phyloP scores from a whole-genome alignment of 208 protist species.

The Phytomonas serpens region DNA sequence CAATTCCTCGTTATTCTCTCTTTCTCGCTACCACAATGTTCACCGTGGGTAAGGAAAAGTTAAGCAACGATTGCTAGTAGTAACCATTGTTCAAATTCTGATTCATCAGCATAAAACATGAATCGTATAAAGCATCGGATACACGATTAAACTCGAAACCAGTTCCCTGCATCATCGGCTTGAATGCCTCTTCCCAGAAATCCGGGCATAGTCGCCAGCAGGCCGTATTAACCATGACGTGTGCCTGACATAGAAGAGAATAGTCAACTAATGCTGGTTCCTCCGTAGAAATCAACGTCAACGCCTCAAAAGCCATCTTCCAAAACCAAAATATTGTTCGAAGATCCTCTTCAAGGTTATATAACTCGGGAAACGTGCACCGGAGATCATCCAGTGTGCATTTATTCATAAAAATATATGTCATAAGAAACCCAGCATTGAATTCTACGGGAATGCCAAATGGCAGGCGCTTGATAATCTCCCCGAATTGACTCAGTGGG shows the following conservation, averaged over 20 bases:
- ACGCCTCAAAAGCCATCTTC: slow-evolving; percentile 45
- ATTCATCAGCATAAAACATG: neutral
- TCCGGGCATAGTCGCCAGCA: slow-evolving; percentile 30
- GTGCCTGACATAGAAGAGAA: slow-evolving; percentile 24
- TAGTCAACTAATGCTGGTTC: slow-evolving; percentile 19
- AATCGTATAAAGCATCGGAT: neutral
- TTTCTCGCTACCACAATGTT: neutral
- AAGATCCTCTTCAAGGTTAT: slow-evolving; percentile 48
- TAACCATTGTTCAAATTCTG: neutral
- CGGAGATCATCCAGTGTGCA: slow-evolving; percentile 45
- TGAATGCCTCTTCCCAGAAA: slow-evolving; percentile 13
- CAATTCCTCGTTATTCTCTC: neutral
- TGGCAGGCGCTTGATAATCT: slow-evolving; percentile 43
- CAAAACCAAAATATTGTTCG: slow-evolving; percentile 79
- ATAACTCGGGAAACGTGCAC: slow-evolving; percentile 50
- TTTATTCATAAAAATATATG: slow-evolving; percentile 61
- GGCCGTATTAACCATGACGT: slow-evolving; percentile 26
- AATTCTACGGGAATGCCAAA: slow-evolving; percentile 69
- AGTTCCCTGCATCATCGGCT: neutral
- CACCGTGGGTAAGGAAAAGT: neutral
- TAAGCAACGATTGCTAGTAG: neutral
- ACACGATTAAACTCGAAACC: neutral
- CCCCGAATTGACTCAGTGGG: slow-evolving; percentile 39
- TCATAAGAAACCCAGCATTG: slow-evolving; percentile 66
- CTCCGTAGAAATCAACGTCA: slow-evolving; percentile 33